Evolutionary conservation across 2,329 filamentous ascomycete genomes (phyloP).

Genomic region (Acrodontium crateriforme): DNA sequence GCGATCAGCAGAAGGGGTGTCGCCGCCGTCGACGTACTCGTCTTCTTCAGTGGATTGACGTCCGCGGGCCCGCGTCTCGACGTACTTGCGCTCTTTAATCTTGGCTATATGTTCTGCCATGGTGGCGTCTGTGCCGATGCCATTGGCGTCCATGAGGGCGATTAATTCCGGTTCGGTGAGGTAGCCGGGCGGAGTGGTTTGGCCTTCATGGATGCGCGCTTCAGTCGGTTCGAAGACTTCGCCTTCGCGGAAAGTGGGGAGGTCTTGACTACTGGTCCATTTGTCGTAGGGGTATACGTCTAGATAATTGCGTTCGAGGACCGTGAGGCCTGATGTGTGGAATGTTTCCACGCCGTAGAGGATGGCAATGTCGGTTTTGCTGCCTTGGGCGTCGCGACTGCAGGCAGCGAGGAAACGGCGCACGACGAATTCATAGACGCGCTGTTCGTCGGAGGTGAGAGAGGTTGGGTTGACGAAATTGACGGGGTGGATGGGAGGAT

Average conservation of each 20-base stretch:
- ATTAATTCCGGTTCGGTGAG: constrained; percentile 93
- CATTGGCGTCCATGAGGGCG: constrained; percentile 93
- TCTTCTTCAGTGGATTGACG: constrained; percentile 15
- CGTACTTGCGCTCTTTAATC: constrained; percentile 83
- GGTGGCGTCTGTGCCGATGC: constrained; percentile 94
- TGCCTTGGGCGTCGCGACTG: constrained; percentile 80
- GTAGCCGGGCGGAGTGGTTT: constrained; percentile 71
- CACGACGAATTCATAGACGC: constrained; percentile 83
- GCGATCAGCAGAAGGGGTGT: constrained; percentile 3
- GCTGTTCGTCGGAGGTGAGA: constrained; percentile 48
- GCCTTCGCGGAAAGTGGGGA: constrained; percentile 66
- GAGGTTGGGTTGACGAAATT: constrained; percentile 56
- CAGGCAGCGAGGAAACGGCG: constrained; percentile 91
- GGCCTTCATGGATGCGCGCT: constrained; percentile 79
- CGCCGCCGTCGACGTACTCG: constrained; percentile 15
- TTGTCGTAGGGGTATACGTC: constrained; percentile 95
- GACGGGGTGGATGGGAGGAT: constrained; percentile 92
- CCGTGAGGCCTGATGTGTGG: constrained; percentile 66
- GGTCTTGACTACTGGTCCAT: constrained; percentile 75
- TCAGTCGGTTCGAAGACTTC: constrained; percentile 81
- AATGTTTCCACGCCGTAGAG: constrained; percentile 74
- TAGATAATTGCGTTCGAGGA: constrained; percentile 81
- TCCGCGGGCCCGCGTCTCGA: constrained; percentile 45
- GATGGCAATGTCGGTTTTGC: constrained; percentile 73
- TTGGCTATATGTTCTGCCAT: constrained; percentile 98